Evolutionary conservation across 164 flowering plant species (phyloP).

Genomic region (Malania oleifera): DNA sequence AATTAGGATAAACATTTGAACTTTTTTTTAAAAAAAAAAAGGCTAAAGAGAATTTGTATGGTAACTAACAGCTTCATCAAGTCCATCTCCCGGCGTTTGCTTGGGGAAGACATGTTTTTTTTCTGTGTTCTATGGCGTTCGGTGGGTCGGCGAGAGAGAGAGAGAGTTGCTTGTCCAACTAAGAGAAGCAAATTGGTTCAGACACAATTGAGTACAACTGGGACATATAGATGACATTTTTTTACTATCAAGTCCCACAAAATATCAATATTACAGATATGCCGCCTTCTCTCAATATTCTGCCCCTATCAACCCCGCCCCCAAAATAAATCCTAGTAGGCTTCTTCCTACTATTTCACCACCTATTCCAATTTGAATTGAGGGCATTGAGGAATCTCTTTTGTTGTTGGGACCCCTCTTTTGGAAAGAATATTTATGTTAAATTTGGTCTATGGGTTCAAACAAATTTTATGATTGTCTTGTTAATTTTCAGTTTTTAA

Average conservation of each 20-base stretch:
- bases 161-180: slow-evolving; percentile 7
- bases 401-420: too few species aligned
- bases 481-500: too few species aligned
- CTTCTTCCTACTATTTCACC: too few species aligned
- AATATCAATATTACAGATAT: background rate
- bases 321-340: too few species aligned
- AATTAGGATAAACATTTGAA: background rate
- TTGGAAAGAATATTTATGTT: too few species aligned
- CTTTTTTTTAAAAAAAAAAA: slow-evolving; percentile 8
- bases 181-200: slow-evolving; percentile 5
- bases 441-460: too few species aligned
- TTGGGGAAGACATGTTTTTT: slow-evolving; percentile 70
- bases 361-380: too few species aligned
- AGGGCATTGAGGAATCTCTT: too few species aligned
- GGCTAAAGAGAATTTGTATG: background rate
- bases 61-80: slow-evolving; percentile 64
- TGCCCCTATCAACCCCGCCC: too few species aligned
- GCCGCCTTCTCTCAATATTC: slow-evolving; percentile 8
- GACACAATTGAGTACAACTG: slow-evolving; percentile 10
- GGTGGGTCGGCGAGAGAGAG: slow-evolving; percentile 6
- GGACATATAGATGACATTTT: slow-evolving; percentile 1
- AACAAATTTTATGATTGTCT: too few species aligned
- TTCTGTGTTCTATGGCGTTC: background rate
- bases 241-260: background rate
- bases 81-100: slow-evolving; percentile 79